phyloP scores from a whole-genome alignment of 352 stramenopile genomes.

The Thalassiosira oceanica region DNA sequence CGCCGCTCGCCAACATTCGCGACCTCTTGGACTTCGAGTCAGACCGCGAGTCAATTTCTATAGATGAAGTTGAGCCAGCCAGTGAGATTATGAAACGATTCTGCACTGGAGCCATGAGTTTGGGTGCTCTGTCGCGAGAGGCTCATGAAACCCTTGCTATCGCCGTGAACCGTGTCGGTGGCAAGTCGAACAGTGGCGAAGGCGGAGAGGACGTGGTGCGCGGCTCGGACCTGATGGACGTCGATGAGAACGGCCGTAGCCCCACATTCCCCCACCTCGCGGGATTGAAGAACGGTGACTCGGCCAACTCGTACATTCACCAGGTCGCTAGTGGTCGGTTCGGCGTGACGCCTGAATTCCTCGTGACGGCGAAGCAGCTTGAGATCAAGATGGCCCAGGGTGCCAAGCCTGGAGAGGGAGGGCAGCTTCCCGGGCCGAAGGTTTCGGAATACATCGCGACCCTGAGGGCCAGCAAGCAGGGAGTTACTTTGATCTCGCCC shows the following conservation, averaged over 20 bases:
- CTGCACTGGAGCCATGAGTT: conserved; percentile 86
- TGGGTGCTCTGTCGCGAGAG: conserved; percentile 84
- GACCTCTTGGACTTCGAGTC: conserved; percentile 85
- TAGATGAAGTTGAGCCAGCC: conserved; percentile 82
- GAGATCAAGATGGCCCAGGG: conserved; percentile 90
- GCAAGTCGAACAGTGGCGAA: conserved; percentile 86
- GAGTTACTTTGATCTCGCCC: conserved; percentile 86
- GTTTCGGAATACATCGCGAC: conserved; percentile 85
- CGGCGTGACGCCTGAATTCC: conserved; percentile 86
- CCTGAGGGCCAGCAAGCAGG: conserved; percentile 82
- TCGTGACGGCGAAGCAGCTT: conserved; percentile 84
- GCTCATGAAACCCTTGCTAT: conserved; percentile 88
- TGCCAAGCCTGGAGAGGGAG: conserved; percentile 86
- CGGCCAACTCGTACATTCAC: conserved; percentile 83
- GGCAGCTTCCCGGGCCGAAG: conserved; percentile 84
- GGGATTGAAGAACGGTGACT: conserved; percentile 83
- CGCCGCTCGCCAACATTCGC: conserved; percentile 83
- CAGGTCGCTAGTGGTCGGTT: conserved; percentile 87
- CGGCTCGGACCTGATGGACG: conserved; percentile 60
- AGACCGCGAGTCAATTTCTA: conserved; percentile 74
- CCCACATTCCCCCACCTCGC: conserved; percentile 81
- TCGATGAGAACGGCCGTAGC: conserved; percentile 77
- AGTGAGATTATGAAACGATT: conserved; percentile 85
- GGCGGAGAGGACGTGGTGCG: conserved; percentile 79
- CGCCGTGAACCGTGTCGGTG: conserved; percentile 85